Evolutionary conservation across 768 basidiomycete species (phyloP).

Genomic region (Termitomyces sp.): DNA sequence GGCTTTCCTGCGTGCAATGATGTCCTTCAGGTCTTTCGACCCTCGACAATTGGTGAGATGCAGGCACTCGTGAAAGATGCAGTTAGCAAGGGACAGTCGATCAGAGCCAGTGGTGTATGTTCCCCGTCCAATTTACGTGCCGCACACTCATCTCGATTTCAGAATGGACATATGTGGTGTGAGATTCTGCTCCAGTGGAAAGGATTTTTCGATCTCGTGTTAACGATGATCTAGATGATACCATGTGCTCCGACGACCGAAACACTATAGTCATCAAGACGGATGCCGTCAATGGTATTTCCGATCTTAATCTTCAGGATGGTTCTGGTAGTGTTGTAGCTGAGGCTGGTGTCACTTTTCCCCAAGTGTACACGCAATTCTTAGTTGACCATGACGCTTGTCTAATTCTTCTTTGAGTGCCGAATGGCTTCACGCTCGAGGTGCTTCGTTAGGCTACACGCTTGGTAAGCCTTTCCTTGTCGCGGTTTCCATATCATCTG

Average conservation of each 20-base stretch:
- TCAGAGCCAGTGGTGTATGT: slow-evolving; percentile 30
- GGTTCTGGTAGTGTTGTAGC: slow-evolving; percentile 25
- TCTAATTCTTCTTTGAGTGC: slow-evolving; percentile 16
- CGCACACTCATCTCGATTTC: background rate
- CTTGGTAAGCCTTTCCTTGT: slow-evolving; percentile 15
- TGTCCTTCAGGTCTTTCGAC: slow-evolving; percentile 24
- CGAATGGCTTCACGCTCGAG: slow-evolving; percentile 28
- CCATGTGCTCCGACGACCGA: slow-evolving; percentile 32
- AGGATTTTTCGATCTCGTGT: too few species aligned
- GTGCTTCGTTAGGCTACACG: slow-evolving; percentile 27
- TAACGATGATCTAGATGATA: slow-evolving; percentile 21
- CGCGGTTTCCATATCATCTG: background rate
- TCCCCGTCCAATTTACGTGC: background rate
- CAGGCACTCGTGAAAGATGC: slow-evolving; percentile 26
- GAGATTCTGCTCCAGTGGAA: slow-evolving; percentile 1
- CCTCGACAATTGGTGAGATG: slow-evolving; percentile 26
- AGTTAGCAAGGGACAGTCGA: slow-evolving; percentile 19
- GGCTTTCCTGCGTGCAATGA: slow-evolving; percentile 29
- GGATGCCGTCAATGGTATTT: slow-evolving; percentile 26
- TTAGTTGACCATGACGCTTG: background rate
- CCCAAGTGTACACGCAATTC: slow-evolving; percentile 22
- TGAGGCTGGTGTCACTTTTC: slow-evolving; percentile 31
- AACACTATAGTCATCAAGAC: slow-evolving; percentile 29
- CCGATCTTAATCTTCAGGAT: slow-evolving; percentile 22
- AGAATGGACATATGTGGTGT: slow-evolving; percentile 38